phyloP scores from a whole-genome alignment of 352 stramenopile genomes.

The Globisporangium abappressorium region DNA sequence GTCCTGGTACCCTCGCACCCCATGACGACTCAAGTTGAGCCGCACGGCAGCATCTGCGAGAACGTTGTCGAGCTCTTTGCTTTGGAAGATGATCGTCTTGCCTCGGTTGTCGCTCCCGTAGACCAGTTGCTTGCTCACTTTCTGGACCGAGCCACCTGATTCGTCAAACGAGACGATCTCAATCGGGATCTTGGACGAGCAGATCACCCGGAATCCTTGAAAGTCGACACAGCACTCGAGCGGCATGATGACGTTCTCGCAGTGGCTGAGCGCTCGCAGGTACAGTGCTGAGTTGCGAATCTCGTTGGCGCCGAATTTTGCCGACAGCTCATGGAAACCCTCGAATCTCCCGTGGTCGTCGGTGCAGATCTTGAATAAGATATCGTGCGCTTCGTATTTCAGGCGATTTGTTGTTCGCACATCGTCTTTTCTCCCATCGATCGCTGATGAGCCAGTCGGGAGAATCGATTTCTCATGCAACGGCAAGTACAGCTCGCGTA shows the following conservation, averaged over 20 bases:
- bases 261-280: slow-evolving; percentile 37
- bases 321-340: slow-evolving; percentile 82
- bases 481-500: slow-evolving; percentile 79
- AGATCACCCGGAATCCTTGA: slow-evolving; percentile 85
- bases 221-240: slow-evolving; percentile 87
- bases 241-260: slow-evolving; percentile 53
- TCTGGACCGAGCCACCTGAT: slow-evolving; percentile 49
- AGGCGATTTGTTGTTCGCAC: slow-evolving; percentile 48
- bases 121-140: slow-evolving; percentile 75
- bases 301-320: slow-evolving; percentile 83
- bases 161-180: slow-evolving; percentile 70
- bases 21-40: slow-evolving; percentile 86
- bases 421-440: slow-evolving; percentile 73
- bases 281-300: slow-evolving; percentile 81
- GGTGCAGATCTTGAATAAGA: slow-evolving; percentile 87
- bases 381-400: slow-evolving; percentile 86
- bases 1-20: slow-evolving; percentile 82
- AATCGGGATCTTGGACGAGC: slow-evolving; percentile 81
- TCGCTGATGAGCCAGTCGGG: slow-evolving; percentile 37
- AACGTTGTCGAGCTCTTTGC: slow-evolving; percentile 72
- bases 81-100: slow-evolving; percentile 74
- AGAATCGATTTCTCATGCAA: slow-evolving; percentile 79
- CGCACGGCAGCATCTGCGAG: slow-evolving; percentile 51
- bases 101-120: slow-evolving; percentile 83
- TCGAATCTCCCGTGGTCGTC: slow-evolving; percentile 92